Base-by-base conservation (phyloP, 176 grass and related monocot genomes). In the Avena atlantica region DNA sequence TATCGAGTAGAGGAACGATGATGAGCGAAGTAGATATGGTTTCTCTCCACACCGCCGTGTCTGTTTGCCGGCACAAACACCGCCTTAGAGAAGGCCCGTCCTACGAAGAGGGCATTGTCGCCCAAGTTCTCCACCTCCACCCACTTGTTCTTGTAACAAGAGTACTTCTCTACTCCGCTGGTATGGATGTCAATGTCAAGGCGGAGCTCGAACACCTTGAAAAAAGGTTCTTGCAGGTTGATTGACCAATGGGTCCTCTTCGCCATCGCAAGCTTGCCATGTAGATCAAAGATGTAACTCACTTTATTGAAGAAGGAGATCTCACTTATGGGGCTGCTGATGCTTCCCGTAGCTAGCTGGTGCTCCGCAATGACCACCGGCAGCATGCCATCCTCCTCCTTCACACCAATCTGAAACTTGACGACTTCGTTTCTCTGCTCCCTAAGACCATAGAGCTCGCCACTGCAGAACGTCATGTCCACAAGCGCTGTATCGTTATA, bases 211-310 rank as follows among this genome's bases (percentile, higher is more conserved):
- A 75, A 75, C 47, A 75, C 72, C 21, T 75, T 51, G 21, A 75
- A 75, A 6, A 74, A 74, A 51, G 12, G 45, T 50, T 23, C 6
- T 6, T 8, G 5, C n/a, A n/a, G n/a, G 12, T 74, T 4, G 9
- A 0, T 2, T 15, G 71, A 50, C 45, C 45, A 75, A 1, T 25
- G n/a, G 2, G n/a, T 0, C 13, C 4, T 51, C 2, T 6, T 51
- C 12, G 72, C 45, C 21, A 75, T 75, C 12, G 72, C 72, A 51
- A 75, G 47, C n/a, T 75, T 75, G 72, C 72, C 72, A 0, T 15
- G 45, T 51, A 75, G 12, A 51, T 75, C 21, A 27, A 75, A 27
- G 21, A 75, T 75, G 72, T 51, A 51, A 16, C 13, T 27, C 21
- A 8, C 0, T 3, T 49, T 49, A n/a, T 24, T 9, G 6, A 6